Conservation (phyloP, 768 basidiomycete genomes). For the Austroboletus festivus region DNA sequence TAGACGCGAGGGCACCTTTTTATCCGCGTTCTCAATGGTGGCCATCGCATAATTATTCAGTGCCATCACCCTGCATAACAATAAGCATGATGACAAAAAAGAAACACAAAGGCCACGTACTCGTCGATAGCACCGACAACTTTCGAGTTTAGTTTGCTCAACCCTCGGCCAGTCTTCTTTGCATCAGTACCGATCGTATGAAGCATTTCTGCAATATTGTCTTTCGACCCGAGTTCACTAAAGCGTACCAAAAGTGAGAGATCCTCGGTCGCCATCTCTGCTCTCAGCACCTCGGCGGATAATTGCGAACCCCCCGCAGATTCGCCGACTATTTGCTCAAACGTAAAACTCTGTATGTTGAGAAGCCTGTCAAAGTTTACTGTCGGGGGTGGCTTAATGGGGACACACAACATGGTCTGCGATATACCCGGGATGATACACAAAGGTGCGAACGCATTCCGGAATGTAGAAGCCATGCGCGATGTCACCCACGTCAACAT, state of each 20-base stretch:
- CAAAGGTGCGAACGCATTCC: constrained; percentile 50
- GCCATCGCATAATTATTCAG: constrained; percentile 69
- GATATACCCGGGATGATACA: constrained; percentile 63
- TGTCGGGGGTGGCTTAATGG: constrained; percentile 23
- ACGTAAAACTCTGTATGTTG: constrained; percentile 56
- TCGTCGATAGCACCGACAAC: constrained; percentile 73
- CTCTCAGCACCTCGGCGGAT: constrained; percentile 67
- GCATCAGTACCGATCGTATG: constrained; percentile 58
- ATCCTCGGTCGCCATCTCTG: constrained; percentile 74
- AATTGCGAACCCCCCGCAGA: constrained; percentile 56
- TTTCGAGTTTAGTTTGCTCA: constrained; percentile 62
- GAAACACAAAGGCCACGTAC: constrained; percentile 37
- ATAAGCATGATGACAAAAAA: constrained; percentile 2
- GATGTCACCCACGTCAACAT: constrained; percentile 45
- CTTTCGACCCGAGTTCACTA: constrained; percentile 60
- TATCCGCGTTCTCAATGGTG: constrained; percentile 43
- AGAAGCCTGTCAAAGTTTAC: constrained; percentile 63
- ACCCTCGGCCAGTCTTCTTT: constrained; percentile 52
- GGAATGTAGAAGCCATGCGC: constrained; percentile 42
- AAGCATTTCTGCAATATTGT: constrained; percentile 52
- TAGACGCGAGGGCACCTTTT: constrained; percentile 26
- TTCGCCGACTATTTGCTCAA: constrained; percentile 61
- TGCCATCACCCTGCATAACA: constrained; percentile 56
- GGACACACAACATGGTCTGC: constrained; percentile 41
- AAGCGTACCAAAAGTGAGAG: constrained; percentile 57